A percentile compares a stretch with the other conserved stretches of the same genome.
Conservation (phyloP, 202 grass and related monocot genomes). For the Cymbopogon flexuosus region DNA sequence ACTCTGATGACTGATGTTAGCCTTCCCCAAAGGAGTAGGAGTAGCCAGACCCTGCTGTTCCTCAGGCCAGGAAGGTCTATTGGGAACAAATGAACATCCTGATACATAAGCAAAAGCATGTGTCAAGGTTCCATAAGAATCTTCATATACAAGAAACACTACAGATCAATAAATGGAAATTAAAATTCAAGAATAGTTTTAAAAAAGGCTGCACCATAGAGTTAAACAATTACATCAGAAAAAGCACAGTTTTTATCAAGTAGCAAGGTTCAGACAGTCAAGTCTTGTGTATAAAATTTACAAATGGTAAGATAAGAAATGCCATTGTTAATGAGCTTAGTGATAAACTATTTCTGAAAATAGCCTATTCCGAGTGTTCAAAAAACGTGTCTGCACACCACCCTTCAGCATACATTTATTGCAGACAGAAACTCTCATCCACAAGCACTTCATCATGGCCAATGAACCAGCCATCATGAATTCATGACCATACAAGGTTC, state of each 20-base stretch:
- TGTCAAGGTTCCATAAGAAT: slow-evolving; percentile 33
- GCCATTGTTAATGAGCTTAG: not conserved
- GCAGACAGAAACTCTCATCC: not conserved
- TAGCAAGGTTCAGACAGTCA: not conserved
- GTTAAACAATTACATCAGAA: slow-evolving; percentile 1
- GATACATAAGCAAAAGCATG: slow-evolving; percentile 13
- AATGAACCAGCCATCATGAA: not conserved
- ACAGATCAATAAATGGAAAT: not conserved
- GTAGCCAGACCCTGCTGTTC: slow-evolving; percentile 3
- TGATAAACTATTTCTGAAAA: not conserved
- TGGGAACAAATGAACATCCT: slow-evolving; percentile 33
- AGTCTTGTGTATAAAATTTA: not conserved
- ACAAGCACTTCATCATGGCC: slow-evolving; percentile 10
- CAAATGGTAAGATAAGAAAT: not conserved
- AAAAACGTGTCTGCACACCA: not conserved
- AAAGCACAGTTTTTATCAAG: not conserved
- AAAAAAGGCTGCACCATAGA: not conserved
- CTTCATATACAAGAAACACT: not conserved
- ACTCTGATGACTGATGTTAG: slow-evolving; percentile 19
- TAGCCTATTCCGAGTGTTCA: not conserved
- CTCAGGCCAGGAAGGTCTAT: slow-evolving; percentile 3
- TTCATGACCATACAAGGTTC: too few relatives aligned
- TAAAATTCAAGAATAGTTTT: not conserved
- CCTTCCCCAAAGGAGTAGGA: not conserved
- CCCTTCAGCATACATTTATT: not conserved